phyloP scores from a whole-genome alignment of 1,139 yeast genomes.

The Blastobotrys elegans region DNA sequence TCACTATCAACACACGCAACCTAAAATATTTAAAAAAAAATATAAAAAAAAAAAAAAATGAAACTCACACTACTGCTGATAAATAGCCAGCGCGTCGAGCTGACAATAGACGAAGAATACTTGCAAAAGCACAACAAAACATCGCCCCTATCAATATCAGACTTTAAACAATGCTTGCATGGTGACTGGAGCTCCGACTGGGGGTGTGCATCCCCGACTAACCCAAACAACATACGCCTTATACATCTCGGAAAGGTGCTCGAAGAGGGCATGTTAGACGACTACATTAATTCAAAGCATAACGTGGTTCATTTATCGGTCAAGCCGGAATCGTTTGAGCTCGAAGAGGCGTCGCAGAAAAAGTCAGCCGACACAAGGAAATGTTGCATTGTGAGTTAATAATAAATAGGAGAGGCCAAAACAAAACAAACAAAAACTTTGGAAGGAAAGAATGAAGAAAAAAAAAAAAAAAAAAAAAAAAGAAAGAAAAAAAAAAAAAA shows the following conservation, averaged over 20 bases:
- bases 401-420: background rate
- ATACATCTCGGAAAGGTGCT: slow-evolving; percentile 32
- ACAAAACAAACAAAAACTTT: background rate
- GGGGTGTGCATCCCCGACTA: slow-evolving; percentile 25
- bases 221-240: slow-evolving; percentile 24
- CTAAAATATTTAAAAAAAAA: background rate
- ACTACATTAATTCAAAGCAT: slow-evolving; percentile 18
- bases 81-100: slow-evolving; percentile 25
- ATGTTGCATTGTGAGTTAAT: slow-evolving; percentile 21
- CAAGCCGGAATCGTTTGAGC: slow-evolving; percentile 29
- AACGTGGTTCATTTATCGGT: slow-evolving; percentile 31
- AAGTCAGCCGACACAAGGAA: slow-evolving; percentile 7
- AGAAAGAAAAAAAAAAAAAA: background rate
- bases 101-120: slow-evolving; percentile 22
- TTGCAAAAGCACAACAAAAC: background rate
- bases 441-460: background rate
- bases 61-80: slow-evolving; percentile 8
- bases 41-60: background rate
- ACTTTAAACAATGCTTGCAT: slow-evolving; percentile 23
- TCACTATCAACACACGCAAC: background rate
- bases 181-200: slow-evolving; percentile 25
- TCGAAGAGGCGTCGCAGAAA: slow-evolving; percentile 13
- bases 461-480: background rate
- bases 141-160: slow-evolving; percentile 19
- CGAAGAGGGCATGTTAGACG: slow-evolving; percentile 22